A percentile compares a stretch with the other conserved stretches of the same genome.
These are phyloP conservation scores for Leccinum pachyderme DNA, from an alignment of 1,284 basidiomycete species.

Conservation along the genomic window DNA sequence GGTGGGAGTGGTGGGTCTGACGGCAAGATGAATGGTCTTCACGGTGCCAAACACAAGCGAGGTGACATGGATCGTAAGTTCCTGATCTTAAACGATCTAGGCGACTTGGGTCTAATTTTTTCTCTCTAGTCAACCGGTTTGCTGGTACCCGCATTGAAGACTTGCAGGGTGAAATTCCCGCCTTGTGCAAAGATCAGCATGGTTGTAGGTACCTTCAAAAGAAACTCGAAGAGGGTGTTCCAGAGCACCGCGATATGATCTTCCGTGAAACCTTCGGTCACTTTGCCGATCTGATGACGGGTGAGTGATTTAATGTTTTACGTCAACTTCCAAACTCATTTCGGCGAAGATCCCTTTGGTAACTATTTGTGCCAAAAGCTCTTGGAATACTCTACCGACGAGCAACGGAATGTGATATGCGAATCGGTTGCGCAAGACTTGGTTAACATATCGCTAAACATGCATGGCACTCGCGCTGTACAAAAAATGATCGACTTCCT, in stretches of 20 bases:
- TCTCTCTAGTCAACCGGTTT: slow-evolving; percentile 81
- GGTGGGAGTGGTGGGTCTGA: slow-evolving; percentile 41
- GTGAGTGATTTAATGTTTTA: slow-evolving; percentile 39
- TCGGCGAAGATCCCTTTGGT: slow-evolving; percentile 87
- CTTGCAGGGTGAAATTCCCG: slow-evolving; percentile 89
- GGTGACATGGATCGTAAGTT: slow-evolving; percentile 91
- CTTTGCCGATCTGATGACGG: slow-evolving; percentile 98
- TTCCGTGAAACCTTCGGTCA: slow-evolving; percentile 98
- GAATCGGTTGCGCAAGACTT: slow-evolving; percentile 97
- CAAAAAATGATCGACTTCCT: slow-evolving; percentile 99
- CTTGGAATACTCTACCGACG: slow-evolving; percentile 96
- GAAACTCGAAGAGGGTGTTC: slow-evolving; percentile 94
- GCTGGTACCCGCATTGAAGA: slow-evolving; percentile 95
- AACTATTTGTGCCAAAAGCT: slow-evolving; percentile 99
- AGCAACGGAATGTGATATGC: slow-evolving; percentile 96
- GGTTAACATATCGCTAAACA: slow-evolving; percentile 98
- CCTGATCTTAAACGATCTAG: slow-evolving; percentile 30
- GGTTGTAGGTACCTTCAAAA: slow-evolving; percentile 98
- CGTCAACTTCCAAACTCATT: slow-evolving; percentile 6
- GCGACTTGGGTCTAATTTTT: slow-evolving; percentile 6
- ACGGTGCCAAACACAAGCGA: slow-evolving; percentile 90
- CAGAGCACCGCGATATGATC: slow-evolving; percentile 98
- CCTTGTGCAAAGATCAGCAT: slow-evolving; percentile 97
- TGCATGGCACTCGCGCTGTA: slow-evolving; percentile 99
- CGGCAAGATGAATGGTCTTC: slow-evolving; percentile 82